Percentiles rank a stretch among this genome's conserved stretches.
Conservation (phyloP, 2,329 filamentous ascomycete species). For the Calycina herbarum region DNA sequence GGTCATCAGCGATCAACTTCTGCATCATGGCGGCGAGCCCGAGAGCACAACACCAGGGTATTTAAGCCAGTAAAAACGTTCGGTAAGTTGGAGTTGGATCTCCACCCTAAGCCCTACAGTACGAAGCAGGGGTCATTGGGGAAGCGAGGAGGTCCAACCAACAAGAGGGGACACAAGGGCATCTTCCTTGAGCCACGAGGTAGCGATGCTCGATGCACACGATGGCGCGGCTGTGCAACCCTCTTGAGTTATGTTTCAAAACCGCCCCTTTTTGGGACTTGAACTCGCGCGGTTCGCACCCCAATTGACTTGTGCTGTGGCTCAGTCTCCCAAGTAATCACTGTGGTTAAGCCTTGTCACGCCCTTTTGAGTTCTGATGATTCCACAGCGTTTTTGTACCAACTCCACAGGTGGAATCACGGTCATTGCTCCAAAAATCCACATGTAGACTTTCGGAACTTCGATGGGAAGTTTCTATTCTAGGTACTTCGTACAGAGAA, state of each 20-base stretch:
- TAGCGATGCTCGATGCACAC: constrained; percentile 2
- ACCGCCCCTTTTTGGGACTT: not conserved
- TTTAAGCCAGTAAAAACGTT: constrained; percentile 4
- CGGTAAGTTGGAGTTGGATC: constrained; percentile 12
- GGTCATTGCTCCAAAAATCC: not conserved
- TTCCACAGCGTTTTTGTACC: constrained; percentile 2
- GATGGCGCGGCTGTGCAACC: constrained; percentile 15
- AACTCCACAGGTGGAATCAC: not conserved
- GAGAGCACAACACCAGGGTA: constrained; percentile 7
- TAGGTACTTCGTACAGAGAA: not conserved
- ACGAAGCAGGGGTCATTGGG: not conserved
- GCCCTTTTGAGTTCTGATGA: constrained; percentile 22
- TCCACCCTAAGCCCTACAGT: constrained; percentile 22
- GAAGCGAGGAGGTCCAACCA: not conserved
- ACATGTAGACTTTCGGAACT: not conserved
- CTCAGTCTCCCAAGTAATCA: not conserved
- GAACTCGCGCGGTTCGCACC: not conserved
- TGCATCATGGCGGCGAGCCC: constrained; percentile 19
- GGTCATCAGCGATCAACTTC: constrained; percentile 14
- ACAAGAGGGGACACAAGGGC: not conserved
- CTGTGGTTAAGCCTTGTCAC: constrained; percentile 8
- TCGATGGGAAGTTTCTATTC: not conserved
- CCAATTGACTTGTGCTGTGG: constrained; percentile 1
- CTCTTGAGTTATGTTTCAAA: not conserved
- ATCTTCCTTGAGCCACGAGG: constrained; percentile 14